phyloP scores from a whole-genome alignment of 148 eudicot species.

The Vaccinium corymbosum region DNA sequence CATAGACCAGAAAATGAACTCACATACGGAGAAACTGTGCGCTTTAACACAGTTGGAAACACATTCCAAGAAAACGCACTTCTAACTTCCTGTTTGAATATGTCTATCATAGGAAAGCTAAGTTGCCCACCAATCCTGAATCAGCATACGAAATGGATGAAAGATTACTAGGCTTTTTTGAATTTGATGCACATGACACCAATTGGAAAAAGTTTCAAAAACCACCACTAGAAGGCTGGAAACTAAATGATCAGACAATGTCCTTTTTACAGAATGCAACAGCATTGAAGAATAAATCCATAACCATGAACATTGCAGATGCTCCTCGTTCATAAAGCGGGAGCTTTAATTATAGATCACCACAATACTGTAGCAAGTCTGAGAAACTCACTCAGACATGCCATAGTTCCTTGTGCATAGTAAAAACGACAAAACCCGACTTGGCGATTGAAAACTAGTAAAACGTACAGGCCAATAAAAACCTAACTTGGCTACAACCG shows the following conservation, averaged over 20 bases:
- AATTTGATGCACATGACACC: not conserved
- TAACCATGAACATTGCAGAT: not conserved
- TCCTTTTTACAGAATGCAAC: not conserved
- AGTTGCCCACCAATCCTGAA: not conserved
- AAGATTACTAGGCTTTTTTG: not conserved
- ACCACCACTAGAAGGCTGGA: not conserved
- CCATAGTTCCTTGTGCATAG: not conserved
- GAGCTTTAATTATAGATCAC: not conserved
- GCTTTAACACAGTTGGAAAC: not conserved
- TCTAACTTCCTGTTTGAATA: not conserved
- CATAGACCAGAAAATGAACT: not conserved
- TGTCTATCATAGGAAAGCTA: no score
- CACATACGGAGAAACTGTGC: not conserved
- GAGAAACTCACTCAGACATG: not conserved
- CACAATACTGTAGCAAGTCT: not conserved
- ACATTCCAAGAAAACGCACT: not conserved
- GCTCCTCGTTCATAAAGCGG: not conserved
- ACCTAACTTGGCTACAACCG: not conserved
- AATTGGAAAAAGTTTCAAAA: not conserved
- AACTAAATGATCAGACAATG: not conserved
- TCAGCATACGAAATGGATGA: not conserved
- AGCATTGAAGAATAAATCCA: not conserved
- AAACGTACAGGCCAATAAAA: not conserved
- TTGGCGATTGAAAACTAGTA: not conserved
- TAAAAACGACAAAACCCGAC: not conserved